Percentiles rank a stretch among this genome's conserved stretches.
Conservation (phyloP, 176 grass and related monocot genomes). For the Hyparrhenia diplandra region DNA sequence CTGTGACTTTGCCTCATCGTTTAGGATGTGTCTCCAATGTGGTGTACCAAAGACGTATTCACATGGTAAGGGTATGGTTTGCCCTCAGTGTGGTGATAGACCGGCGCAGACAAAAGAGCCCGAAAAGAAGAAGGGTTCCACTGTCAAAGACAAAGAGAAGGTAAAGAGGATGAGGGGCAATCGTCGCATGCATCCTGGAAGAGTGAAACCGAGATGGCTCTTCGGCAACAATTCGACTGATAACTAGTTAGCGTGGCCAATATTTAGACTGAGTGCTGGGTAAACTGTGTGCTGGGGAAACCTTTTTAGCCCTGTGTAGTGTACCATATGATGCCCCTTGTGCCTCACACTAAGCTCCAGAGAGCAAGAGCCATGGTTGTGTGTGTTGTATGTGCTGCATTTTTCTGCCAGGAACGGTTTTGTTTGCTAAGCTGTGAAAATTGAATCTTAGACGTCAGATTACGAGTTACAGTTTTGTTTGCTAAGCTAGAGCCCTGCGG, state of each 20-base stretch:
- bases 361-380: neutral
- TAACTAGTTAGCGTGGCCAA: neutral
- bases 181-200: slow-evolving; percentile 83
- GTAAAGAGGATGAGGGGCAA: slow-evolving; percentile 89
- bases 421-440: neutral
- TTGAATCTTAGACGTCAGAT: neutral
- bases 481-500: neutral
- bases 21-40: slow-evolving; percentile 80
- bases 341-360: neutral
- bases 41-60: slow-evolving; percentile 92
- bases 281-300: neutral
- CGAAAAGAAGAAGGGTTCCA: slow-evolving; percentile 73
- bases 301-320: neutral
- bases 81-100: slow-evolving; percentile 68
- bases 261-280: neutral
- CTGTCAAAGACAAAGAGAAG: slow-evolving; percentile 92
- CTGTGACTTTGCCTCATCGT: neutral
- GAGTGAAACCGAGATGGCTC: slow-evolving; percentile 89
- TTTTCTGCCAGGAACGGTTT: neutral
- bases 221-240: slow-evolving; percentile 88
- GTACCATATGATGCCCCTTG: neutral
- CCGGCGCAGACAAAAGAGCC: slow-evolving; percentile 42
- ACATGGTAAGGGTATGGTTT: slow-evolving; percentile 65
- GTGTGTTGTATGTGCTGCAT: neutral
- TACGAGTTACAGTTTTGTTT: neutral